Evolutionary conservation across 139 green algal genomes (phyloP).

Genomic region (Chlamydomonas sp.): DNA sequence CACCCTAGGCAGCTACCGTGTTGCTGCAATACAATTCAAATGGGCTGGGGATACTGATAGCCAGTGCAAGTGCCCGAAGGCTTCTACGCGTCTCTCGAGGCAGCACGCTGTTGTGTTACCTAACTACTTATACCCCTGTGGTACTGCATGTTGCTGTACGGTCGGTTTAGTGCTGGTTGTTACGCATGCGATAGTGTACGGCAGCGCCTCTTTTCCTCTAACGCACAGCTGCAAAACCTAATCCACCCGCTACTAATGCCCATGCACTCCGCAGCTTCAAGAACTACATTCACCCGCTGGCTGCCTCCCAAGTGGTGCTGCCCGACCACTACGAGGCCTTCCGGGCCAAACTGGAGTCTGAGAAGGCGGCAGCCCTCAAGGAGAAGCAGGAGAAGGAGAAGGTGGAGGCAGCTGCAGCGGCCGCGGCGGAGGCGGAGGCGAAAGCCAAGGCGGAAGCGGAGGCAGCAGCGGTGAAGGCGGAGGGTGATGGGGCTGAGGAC

Average conservation of each 20-base stretch:
- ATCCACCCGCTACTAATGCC: background rate
- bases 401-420: slow-evolving; percentile 19
- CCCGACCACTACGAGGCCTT: slow-evolving; percentile 45
- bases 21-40: too few relatives aligned
- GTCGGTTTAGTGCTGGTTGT: too few relatives aligned
- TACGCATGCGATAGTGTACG: too few relatives aligned
- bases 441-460: slow-evolving; percentile 20
- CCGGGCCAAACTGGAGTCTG: slow-evolving; percentile 5
- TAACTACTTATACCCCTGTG: too few relatives aligned
- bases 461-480: slow-evolving; percentile 8
- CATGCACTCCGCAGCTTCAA: slow-evolving; percentile 32
- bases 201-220: too few relatives aligned
- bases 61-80: too few relatives aligned
- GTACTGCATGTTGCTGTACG: too few relatives aligned
- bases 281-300: slow-evolving; percentile 18
- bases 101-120: too few relatives aligned
- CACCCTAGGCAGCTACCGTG: too few relatives aligned
- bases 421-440: background rate
- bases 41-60: too few relatives aligned
- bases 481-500: background rate
- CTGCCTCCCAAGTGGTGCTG: slow-evolving; percentile 45
- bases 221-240: too few relatives aligned
- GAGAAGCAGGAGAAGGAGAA: background rate
- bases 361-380: slow-evolving; percentile 22
- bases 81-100: too few relatives aligned